Percentiles rank a stretch among this genome's conserved stretches.
phyloP scores from a whole-genome alignment of 2,329 filamentous ascomycete genomes.

The Penicillium brevicompactum region DNA sequence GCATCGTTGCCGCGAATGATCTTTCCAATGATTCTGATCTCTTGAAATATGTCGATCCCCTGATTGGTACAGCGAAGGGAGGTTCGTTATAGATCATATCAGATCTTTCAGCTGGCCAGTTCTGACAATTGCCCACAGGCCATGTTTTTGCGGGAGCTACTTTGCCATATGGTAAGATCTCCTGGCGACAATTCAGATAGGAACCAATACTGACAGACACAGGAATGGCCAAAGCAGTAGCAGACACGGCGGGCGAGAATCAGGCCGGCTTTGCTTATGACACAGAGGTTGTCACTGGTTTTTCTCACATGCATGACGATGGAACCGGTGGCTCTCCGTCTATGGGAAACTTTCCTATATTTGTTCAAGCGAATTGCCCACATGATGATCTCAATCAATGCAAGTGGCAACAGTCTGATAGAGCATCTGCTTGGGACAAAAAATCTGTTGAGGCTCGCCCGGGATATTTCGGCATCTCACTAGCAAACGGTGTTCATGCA shows the following conservation, averaged over 20 bases:
- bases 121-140: conserved; percentile 32
- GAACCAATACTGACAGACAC: not conserved
- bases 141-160: conserved; percentile 62
- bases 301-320: conserved; percentile 56
- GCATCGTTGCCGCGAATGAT: conserved; percentile 3
- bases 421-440: conserved; percentile 52
- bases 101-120: not conserved
- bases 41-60: conserved; percentile 50
- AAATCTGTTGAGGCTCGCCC: conserved; percentile 60
- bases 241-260: conserved; percentile 56
- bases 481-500: conserved; percentile 60
- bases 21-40: conserved; percentile 30
- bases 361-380: conserved; percentile 65
- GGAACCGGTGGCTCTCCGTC: conserved; percentile 60
- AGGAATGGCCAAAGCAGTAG: conserved; percentile 59
- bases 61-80: conserved; percentile 59
- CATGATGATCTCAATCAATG: conserved; percentile 65
- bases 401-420: conserved; percentile 58
- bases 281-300: conserved; percentile 53
- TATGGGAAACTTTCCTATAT: conserved; percentile 73
- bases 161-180: conserved; percentile 50
- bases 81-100: conserved; percentile 22
- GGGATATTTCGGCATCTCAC: conserved; percentile 65
- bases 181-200: not conserved
- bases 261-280: conserved; percentile 61